Percentiles rank a stretch among this genome's conserved stretches.
Conservation (phyloP, 345 rosid species). For the Passiflora organensis region DNA sequence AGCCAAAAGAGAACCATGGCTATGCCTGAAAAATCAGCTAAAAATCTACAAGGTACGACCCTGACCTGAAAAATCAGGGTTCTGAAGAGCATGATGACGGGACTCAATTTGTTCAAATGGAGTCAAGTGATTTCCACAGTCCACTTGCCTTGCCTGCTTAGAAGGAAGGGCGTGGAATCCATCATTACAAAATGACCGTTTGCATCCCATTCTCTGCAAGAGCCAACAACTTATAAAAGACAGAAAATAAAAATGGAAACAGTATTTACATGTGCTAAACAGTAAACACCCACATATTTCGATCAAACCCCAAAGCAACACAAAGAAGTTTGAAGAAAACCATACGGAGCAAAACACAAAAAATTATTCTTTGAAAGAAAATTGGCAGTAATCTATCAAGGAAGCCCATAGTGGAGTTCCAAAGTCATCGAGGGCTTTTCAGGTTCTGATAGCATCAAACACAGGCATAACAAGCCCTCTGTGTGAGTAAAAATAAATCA, state of each 20-base stretch:
- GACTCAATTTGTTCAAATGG: slow-evolving; percentile 2
- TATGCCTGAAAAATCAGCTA: neutral
- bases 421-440: too few relatives aligned
- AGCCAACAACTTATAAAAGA: neutral
- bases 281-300: neutral
- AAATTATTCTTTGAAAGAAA: too few relatives aligned
- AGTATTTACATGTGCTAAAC: neutral
- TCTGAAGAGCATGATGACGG: neutral
- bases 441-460: too few relatives aligned
- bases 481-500: too few relatives aligned
- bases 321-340: neutral
- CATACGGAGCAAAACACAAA: neutral
- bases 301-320: neutral
- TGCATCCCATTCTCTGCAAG: slow-evolving; percentile 20
- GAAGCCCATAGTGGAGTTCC: too few relatives aligned
- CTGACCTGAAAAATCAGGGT: neutral
- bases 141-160: slow-evolving; percentile 21
- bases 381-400: too few relatives aligned
- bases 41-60: neutral
- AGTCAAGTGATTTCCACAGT: slow-evolving; percentile 13
- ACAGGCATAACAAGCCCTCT: too few relatives aligned
- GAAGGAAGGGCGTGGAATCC: slow-evolving; percentile 17
- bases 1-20: neutral
- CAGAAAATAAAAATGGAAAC: neutral
- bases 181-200: slow-evolving; percentile 16